These are phyloP conservation scores for Pistacia vera DNA, from an alignment of 345 rosid species.

Conservation along the genomic window DNA sequence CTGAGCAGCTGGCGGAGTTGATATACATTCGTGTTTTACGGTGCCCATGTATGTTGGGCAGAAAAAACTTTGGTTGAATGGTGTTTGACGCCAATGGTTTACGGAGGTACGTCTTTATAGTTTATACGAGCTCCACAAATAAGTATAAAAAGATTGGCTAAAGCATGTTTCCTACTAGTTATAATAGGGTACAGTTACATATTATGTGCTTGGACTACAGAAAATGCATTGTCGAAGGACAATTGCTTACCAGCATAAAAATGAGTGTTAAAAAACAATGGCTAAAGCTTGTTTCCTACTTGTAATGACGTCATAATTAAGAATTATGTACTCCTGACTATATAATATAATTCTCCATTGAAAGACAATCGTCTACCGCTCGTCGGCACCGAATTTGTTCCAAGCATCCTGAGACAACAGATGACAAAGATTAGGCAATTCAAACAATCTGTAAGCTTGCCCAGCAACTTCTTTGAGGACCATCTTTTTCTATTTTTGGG, in stretches of 20 bases:
- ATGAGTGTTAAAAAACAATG: constrained; percentile 3
- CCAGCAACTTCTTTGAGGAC: background rate
- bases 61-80: background rate
- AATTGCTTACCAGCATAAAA: constrained; percentile 9
- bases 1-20: background rate
- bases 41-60: background rate
- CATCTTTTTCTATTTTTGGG: background rate
- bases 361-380: constrained; percentile 27
- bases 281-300: background rate
- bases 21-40: background rate
- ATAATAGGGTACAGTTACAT: background rate
- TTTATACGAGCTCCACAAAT: background rate
- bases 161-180: background rate
- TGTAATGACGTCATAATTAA: background rate
- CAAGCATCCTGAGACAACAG: constrained; percentile 67
- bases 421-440: background rate
- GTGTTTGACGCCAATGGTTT: background rate
- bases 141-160: background rate
- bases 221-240: background rate
- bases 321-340: background rate
- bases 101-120: background rate
- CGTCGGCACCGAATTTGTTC: constrained; percentile 70
- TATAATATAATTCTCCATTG: background rate
- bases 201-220: background rate
- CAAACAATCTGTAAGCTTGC: too few species aligned